phyloP scores from a whole-genome alignment of 1,284 basidiomycete genomes.

The Apiotrichum porosum region DNA sequence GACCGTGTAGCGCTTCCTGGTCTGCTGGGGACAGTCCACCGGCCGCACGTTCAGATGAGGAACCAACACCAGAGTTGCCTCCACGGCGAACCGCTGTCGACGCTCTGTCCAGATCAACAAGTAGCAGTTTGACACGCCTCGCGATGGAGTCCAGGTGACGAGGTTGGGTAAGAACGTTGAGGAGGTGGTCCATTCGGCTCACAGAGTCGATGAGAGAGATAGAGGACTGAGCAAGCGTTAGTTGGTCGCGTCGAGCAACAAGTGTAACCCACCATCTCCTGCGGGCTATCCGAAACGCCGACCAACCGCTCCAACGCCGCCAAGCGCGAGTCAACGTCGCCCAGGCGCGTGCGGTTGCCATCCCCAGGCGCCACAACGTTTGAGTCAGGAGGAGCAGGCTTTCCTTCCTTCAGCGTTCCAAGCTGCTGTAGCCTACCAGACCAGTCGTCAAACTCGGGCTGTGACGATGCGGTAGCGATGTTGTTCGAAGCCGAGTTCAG shows the following conservation, averaged over 20 bases:
- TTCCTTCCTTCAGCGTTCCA: neutral
- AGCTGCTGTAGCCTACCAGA: neutral
- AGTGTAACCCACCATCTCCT: neutral
- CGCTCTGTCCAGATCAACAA: constrained; percentile 85
- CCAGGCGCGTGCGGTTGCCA: neutral
- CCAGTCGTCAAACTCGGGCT: neutral
- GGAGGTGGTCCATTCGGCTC: constrained; percentile 66
- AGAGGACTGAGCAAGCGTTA: neutral
- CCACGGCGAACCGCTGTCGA: constrained; percentile 53
- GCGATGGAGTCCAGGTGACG: constrained; percentile 96
- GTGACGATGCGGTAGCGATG: neutral
- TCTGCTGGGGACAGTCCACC: constrained; percentile 52
- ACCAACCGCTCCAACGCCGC: constrained; percentile 72
- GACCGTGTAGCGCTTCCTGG: constrained; percentile 55
- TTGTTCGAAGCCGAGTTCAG: constrained; percentile 14
- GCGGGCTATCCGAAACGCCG: constrained; percentile 49
- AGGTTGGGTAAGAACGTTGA: constrained; percentile 86
- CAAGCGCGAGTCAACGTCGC: constrained; percentile 60
- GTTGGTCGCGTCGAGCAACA: constrained; percentile 10
- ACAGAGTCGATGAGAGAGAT: constrained; percentile 60
- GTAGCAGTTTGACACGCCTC: constrained; percentile 82
- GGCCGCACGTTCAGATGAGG: constrained; percentile 14
- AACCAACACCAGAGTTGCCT: neutral
- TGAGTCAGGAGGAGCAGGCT: too few species aligned
- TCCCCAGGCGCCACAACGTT: too few species aligned